These are phyloP conservation scores for Cavenderia fasciculata DNA, from an alignment of 78 protist species.

Conservation along the genomic window DNA sequence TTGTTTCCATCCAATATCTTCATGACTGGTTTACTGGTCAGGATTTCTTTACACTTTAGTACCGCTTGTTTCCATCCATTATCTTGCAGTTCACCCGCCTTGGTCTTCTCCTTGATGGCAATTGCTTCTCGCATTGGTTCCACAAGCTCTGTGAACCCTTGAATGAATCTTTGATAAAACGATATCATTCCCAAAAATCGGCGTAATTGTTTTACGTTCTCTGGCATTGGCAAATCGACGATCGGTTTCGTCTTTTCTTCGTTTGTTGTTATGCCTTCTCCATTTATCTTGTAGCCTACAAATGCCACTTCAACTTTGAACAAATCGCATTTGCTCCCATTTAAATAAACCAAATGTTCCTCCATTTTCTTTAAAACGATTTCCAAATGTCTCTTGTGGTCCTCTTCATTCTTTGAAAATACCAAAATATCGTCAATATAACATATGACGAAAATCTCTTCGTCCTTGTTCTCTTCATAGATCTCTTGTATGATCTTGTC, in stretches of 20 bases:
- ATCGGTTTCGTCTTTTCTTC: neutral
- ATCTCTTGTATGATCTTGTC: too few species aligned
- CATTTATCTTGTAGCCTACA: neutral
- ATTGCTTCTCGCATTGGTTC: too few species aligned
- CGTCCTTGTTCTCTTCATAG: too few species aligned
- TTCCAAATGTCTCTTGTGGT: neutral
- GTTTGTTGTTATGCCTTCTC: neutral
- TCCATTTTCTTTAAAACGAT: neutral
- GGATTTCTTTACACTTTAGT: too few species aligned
- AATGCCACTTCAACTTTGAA: neutral
- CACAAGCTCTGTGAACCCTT: too few species aligned
- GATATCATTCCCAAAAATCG: neutral
- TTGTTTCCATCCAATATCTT: too few species aligned
- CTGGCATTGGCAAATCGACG: neutral
- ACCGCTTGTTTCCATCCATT: too few species aligned
- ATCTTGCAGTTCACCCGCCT: too few species aligned
- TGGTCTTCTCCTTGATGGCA: too few species aligned
- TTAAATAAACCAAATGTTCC: neutral
- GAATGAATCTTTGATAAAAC: too few species aligned
- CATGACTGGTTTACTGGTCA: too few species aligned
- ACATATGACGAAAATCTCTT: too few species aligned
- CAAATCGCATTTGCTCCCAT: neutral
- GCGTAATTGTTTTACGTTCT: neutral
- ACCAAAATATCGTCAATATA: neutral
- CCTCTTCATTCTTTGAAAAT: neutral